A percentile compares a stretch with the other conserved stretches of the same genome.
Evolutionary conservation across 2,329 filamentous ascomycete species (phyloP).

Genomic region (Neofusicoccum ribis): DNA sequence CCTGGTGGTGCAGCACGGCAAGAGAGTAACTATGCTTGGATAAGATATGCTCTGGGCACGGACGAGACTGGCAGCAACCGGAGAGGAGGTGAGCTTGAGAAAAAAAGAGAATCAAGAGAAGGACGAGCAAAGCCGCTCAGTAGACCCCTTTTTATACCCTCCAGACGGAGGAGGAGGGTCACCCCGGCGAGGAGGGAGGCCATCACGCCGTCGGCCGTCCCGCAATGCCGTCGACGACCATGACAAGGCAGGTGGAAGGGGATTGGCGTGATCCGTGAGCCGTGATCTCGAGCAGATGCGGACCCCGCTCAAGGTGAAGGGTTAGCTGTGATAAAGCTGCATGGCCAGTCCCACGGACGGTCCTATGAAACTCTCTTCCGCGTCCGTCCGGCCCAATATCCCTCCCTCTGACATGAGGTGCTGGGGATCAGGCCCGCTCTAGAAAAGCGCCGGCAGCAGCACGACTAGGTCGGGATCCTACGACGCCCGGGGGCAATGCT

Average conservation of each 20-base stretch:
- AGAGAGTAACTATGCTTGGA: constrained; percentile 17
- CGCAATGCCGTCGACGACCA: constrained; percentile 10
- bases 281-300: constrained; percentile 30
- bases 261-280: constrained; percentile 37
- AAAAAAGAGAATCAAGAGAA: constrained; percentile 33
- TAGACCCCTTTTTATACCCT: constrained; percentile 41
- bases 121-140: constrained; percentile 24
- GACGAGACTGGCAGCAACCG: constrained; percentile 7
- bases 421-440: constrained; percentile 7
- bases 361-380: constrained; percentile 38
- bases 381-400: constrained; percentile 21
- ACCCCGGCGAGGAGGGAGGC: constrained; percentile 26
- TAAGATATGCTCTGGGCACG: constrained; percentile 21
- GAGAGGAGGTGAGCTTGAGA: constrained; percentile 14
- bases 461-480: constrained; percentile 7
- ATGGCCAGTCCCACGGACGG: constrained; percentile 32
- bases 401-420: constrained; percentile 13
- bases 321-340: constrained; percentile 39
- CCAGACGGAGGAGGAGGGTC: constrained; percentile 24
- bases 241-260: constrained; percentile 23
- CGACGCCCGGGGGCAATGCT: not conserved
- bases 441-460: constrained; percentile 14
- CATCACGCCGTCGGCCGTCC: constrained; percentile 15
- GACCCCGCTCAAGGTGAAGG: constrained; percentile 34
- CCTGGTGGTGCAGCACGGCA: not conserved